A percentile compares a stretch with the other conserved stretches of the same genome.
Conservation (phyloP, 352 stramenopile species). For the Phytophthora fragariaefolia region DNA sequence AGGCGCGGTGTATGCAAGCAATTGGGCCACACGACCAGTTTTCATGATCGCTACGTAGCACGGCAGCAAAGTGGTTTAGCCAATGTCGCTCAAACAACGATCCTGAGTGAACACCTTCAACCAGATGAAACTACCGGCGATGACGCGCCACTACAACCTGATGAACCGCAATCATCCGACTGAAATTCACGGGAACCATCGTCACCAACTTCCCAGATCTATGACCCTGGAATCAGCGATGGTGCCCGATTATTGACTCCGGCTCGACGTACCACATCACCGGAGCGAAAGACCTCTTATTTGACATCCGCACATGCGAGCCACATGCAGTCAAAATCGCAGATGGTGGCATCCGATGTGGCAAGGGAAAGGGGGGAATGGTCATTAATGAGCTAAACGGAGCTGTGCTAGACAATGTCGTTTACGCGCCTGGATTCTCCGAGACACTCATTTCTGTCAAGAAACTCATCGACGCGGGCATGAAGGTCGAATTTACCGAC, state of each 20-base stretch:
- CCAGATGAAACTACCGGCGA: too few relatives aligned
- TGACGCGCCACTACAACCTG: too few relatives aligned
- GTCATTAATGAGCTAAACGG: not conserved
- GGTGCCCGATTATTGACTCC: not conserved
- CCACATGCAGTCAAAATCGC: not conserved
- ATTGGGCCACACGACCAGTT: not conserved
- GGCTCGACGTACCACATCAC: not conserved
- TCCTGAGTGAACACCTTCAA: not conserved
- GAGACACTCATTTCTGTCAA: not conserved
- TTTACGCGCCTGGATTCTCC: not conserved
- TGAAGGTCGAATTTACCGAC: not conserved
- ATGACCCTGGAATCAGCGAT: not conserved
- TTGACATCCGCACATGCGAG: not conserved
- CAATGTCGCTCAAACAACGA: not conserved
- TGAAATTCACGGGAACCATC: not conserved
- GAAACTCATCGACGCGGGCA: not conserved
- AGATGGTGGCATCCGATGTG: not conserved
- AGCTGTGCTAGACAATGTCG: not conserved
- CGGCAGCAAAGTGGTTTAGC: not conserved
- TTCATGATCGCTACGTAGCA: not conserved
- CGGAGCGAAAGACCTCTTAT: not conserved
- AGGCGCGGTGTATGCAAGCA: not conserved
- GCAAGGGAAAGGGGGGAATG: not conserved
- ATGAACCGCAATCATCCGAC: not conserved
- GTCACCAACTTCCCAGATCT: not conserved